Evolutionary conservation across 768 basidiomycete species (phyloP), one percentile per base, ranked within the genome.

Genomic region (Naganishia kalamii): DNA sequence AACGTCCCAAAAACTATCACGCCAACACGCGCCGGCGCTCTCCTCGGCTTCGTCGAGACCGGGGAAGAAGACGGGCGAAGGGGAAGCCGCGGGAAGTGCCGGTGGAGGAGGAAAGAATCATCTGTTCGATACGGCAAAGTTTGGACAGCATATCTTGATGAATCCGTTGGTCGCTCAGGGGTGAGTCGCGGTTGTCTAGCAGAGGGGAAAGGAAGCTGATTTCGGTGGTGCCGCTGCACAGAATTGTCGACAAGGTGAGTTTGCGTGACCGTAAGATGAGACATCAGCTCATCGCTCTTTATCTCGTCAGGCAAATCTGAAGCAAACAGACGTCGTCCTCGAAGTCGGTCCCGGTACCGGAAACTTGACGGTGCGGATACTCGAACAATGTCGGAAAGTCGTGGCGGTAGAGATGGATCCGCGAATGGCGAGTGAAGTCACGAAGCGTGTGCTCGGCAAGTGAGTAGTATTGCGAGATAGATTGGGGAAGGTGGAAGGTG

Each of bases 261-360:
- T 35, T 21, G 60, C 27, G 19, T 17, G 33, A 35, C 19, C 23
- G 11, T n/a, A n/a, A n/a, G n/a, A n/a, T n/a, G n/a, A n/a, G n/a
- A n/a, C n/a, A n/a, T n/a, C n/a, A n/a, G n/a, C n/a, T n/a, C n/a
- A n/a, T n/a, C 21, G 59, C 70, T 72, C 33, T 73, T 70, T 59
- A n/a, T 71, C 71, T 35, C 67, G 70, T 51, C 72, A 96, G 88
- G 93, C 94, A 1, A 90, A 89, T 73, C 81, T 99, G 43, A 87
- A 88, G 67, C 89, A 92, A 0, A 93, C 93, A 19, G 94, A 98
- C 79, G 88, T 90, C 72, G 92, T 98, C 35, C 85, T 99, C 54
- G 94, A 98, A 80, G 92, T 98, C 51, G 94, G 93, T 73, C 93
- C 94, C 13, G 94, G 94, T 79, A 97, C 94, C 8, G 94, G 96